phyloP scores from a whole-genome alignment of 2,329 filamentous ascomycete genomes.

The Botryotinia convoluta region DNA sequence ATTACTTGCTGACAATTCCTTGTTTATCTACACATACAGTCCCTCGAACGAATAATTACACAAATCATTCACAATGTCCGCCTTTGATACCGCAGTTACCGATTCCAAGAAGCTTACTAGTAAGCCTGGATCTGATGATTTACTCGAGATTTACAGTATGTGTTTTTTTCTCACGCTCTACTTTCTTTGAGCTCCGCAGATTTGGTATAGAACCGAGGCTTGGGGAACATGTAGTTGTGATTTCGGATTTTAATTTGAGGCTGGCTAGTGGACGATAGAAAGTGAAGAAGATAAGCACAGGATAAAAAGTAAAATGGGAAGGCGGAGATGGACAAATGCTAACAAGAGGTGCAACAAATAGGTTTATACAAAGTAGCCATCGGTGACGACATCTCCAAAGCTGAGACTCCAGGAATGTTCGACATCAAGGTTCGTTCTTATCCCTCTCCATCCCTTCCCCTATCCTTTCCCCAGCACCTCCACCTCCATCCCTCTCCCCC shows the following conservation, averaged over 20 bases:
- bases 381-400: constrained; percentile 55
- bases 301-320: too few relatives aligned
- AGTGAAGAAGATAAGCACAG: too few relatives aligned
- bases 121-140: constrained; percentile 62
- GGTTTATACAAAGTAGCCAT: constrained; percentile 58
- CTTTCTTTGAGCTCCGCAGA: not conserved
- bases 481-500: constrained; percentile 38
- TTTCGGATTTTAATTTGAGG: too few relatives aligned
- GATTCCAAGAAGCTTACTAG: constrained; percentile 66
- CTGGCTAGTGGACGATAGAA: not conserved
- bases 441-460: not conserved
- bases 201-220: not conserved
- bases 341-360: constrained; percentile 34
- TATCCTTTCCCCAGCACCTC: not conserved
- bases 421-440: constrained; percentile 56
- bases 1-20: not conserved
- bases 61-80: constrained; percentile 17
- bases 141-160: constrained; percentile 47
- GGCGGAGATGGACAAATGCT: not conserved
- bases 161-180: not conserved
- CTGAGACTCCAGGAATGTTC: constrained; percentile 64
- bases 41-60: not conserved
- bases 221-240: not conserved
- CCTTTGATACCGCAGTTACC: constrained; percentile 54
- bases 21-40: not conserved